A percentile compares a stretch with the other conserved stretches of the same genome.
These are phyloP conservation scores for Ophiostoma triangulosporum DNA, from an alignment of 2,329 filamentous ascomycete genomes.

Conservation along the genomic window DNA sequence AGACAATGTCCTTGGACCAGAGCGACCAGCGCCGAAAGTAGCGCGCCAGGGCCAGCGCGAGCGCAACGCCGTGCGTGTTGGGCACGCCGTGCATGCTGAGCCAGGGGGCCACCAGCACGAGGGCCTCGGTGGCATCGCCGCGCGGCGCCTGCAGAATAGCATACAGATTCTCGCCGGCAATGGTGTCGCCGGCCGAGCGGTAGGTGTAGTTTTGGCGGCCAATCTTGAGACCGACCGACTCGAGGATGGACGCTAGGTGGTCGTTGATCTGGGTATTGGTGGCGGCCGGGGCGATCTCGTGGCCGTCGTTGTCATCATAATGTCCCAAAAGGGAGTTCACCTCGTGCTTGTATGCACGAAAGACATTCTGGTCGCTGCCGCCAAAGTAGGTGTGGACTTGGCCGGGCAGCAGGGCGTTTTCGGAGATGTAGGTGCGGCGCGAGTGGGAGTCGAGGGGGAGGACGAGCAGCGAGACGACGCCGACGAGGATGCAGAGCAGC, in stretches of 20 bases:
- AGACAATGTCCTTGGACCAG: constrained; percentile 97
- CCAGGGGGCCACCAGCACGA: constrained; percentile 86
- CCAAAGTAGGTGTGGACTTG: constrained; percentile 98
- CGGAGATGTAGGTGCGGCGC: constrained; percentile 85
- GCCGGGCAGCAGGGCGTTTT: constrained; percentile 88
- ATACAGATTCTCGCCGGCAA: constrained; percentile 80
- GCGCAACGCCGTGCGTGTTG: constrained; percentile 76
- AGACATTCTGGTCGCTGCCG: constrained; percentile 89
- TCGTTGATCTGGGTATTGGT: constrained; percentile 50
- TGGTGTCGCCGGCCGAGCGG: constrained; percentile 57
- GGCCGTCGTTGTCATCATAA: background rate
- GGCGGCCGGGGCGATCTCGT: background rate
- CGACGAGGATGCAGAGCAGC: constrained; percentile 68
- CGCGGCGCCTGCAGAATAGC: constrained; percentile 85
- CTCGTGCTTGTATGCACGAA: constrained; percentile 80
- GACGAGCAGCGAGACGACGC: constrained; percentile 78
- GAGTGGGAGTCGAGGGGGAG: constrained; percentile 86
- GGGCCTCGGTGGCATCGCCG: constrained; percentile 91
- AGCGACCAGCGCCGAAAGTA: constrained; percentile 98
- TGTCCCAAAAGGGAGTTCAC: constrained; percentile 42
- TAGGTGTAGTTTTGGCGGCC: constrained; percentile 84
- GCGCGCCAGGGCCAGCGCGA: constrained; percentile 73
- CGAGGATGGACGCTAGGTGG: constrained; percentile 61
- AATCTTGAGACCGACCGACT: constrained; percentile 70
- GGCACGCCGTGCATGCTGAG: constrained; percentile 63